A percentile compares a stretch with the other conserved stretches of the same genome.
Conservation (phyloP, 1,139 yeast species). For the Saccharomyces pastorianus region DNA sequence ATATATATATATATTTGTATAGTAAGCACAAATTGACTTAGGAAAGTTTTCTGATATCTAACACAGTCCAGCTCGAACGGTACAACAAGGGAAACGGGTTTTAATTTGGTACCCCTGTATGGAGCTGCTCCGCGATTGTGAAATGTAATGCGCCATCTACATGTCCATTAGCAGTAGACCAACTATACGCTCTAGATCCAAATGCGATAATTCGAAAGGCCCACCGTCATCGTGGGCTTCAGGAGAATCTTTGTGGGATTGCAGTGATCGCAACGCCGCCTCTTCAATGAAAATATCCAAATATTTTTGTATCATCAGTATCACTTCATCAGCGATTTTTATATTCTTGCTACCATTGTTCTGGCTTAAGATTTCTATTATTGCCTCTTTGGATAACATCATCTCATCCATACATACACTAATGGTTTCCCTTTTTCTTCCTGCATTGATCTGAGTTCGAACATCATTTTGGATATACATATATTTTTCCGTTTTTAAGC, state of each 20-base stretch:
- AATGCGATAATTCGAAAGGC: slow-evolving; percentile 18
- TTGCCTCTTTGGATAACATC: slow-evolving; percentile 37
- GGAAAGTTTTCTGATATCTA: background rate
- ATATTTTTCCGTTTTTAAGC: background rate
- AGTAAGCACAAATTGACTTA: background rate
- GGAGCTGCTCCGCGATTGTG: background rate
- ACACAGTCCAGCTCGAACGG: background rate
- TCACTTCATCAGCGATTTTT: slow-evolving; percentile 42
- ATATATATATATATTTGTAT: background rate
- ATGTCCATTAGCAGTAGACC: slow-evolving; percentile 29
- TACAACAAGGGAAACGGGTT: background rate
- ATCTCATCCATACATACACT: background rate
- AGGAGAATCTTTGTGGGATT: slow-evolving; percentile 31
- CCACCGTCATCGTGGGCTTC: slow-evolving; percentile 34
- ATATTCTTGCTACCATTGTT: slow-evolving; percentile 44
- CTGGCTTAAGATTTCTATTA: slow-evolving; percentile 49
- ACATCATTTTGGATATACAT: background rate
- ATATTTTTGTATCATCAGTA: slow-evolving; percentile 49
- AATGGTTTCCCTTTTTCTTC: background rate
- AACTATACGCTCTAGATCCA: slow-evolving; percentile 27
- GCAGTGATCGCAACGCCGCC: slow-evolving; percentile 55
- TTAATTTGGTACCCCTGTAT: background rate
- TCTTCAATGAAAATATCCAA: slow-evolving; percentile 54
- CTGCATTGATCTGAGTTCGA: background rate
- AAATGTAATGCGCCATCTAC: slow-evolving; percentile 11